Evolutionary conservation across 164 flowering plant species (phyloP), one percentile per base, ranked within the genome.

Genomic region (Santalum album): DNA sequence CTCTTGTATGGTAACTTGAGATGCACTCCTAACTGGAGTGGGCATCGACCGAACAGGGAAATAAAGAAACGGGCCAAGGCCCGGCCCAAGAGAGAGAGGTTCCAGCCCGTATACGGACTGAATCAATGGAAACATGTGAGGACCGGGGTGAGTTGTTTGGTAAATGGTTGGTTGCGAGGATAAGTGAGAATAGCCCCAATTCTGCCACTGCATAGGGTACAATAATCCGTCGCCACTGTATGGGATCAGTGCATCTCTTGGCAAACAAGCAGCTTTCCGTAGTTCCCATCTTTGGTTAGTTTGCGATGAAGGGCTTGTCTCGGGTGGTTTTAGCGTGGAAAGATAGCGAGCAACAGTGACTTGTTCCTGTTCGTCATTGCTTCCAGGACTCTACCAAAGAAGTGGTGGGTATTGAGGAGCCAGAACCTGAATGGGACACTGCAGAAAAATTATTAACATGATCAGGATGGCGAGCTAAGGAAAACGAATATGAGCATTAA

Each of bases 331-430:
- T 40, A 58, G 35, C 34, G 26, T 19, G 19, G 61, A 14, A 2
- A 58, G 61, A 50, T 38, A 58, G 15, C 55, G 61, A 25, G 55
- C 36, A 39, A 58, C 61, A 36, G 16, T 58, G 35, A 38, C 45
- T 58, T 58, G 54, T 19, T 49, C 61, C 36, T 39, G 54, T 25
- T 58, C 61, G 39, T 50, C 55, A 27, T 20, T 49, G 36, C 36
- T 32, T 58, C 36, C 61, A 50, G n/a, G 47, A 39, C 25, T 50
- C 61, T 12, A 2, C 25, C 19, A 18, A 15, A 29, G 60, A 35
- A 36, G 60, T 21, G 49, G 60, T 22, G 15, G 52, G 47, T 24
- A 44, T 2, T 45, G 54, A 50, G 38, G 61, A 58, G 7, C 61
- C 38, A 17, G 55, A 39, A 7, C 61, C 38, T n/a, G 55, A 39